Evolutionary conservation across 805 yeast genomes (phyloP), one percentile per base, ranked within the genome.

Genomic region (Lipomyces chichibuensis): DNA sequence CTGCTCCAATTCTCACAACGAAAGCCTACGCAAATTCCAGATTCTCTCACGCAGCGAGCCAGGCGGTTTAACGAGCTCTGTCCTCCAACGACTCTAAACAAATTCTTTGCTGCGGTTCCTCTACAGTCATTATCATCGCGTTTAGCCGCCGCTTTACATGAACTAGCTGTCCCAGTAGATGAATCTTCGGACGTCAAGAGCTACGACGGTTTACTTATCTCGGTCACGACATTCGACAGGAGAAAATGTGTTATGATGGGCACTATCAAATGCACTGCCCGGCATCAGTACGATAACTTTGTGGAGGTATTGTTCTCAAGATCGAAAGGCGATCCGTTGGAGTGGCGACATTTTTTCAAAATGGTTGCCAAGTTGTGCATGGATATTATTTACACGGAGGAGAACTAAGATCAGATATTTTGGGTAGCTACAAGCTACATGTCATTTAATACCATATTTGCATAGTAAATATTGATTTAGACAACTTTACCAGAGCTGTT

Each of bases 281-380:
- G 62, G 67, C 64, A 55, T 23, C 63, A 56, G 32, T 58, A 46
- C 23, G 61, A 59, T 9, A 39, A 78, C 79, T 35, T 71, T 78
- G 62, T 74, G 65, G 84, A 82, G 61, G 80, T 88, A 0, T 85
- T 83, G 62, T 87, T 88, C 71, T 76, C 83, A 49, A 85, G 85
- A 70, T 78, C 82, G 2, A 81, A 82, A 46, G 91, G 90, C 0
- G 92, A 88, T 76, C 92, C 92, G 0, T 74, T 88, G 53, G 92
- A 88, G 75, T 88, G 92, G 92, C 81, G 92, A 76, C 77, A 87
- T 17, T 77, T 88, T 23, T 88, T 89, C 77, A 86, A 87, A 73
- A 81, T 81, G 58, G 80, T 87, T 37, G 84, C 88, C 0, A 75
- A 84, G 11, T 74, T 83, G n/a, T 86, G 89, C 71, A 60, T 54